Base-by-base conservation (phyloP, 805 yeast species). In the Groenewaldozyma tartarivorans region DNA sequence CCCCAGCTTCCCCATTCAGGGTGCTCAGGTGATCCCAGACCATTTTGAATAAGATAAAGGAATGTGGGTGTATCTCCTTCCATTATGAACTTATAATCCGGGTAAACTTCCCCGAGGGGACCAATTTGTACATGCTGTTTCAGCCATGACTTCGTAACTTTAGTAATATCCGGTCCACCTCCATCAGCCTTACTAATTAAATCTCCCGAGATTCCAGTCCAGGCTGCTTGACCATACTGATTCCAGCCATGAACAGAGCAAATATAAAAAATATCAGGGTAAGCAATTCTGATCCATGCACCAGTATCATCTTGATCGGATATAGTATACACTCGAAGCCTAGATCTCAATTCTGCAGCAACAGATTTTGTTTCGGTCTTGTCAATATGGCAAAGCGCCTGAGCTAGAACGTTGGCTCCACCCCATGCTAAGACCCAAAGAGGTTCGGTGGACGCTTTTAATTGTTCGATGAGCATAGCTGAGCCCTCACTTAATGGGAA, bases 341-440 rank as follows among this genome's bases (percentile, higher is more conserved):
- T 31, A 13, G 34, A 31, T 7, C n/a, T 13, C 6, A 31, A 19
- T 13, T 31, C 11, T 7, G 34, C 34, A 7, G 11, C n/a, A 31
- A 19, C 17, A 16, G 19, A 16, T 13, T 31, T 13, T 5, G 34
- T 7, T 31, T 19, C 6, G 6, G 17, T 19, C 6, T 31, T 13
- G n/a, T 13, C n/a, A n/a, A n/a, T n/a, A n/a, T n/a, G n/a, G n/a
- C n/a, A n/a, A 19, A 31, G 34, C 15, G 34, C 34, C 17, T 31
- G 19, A 6, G 34, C 34, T 5, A 31, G 34, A 17, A 31, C 34
- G 17, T 31, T 31, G 34, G 34, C 34, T 31, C 34, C 34, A 13
- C 34, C 34, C 34, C 34, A 31, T 17, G 19, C 15, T 31, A 16
- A 19, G 34, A 31, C n/a, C 34, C 34, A 31, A 7, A 31, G 17